phyloP scores from a whole-genome alignment of 1,284 basidiomycete species.

The Tilletia indica region DNA sequence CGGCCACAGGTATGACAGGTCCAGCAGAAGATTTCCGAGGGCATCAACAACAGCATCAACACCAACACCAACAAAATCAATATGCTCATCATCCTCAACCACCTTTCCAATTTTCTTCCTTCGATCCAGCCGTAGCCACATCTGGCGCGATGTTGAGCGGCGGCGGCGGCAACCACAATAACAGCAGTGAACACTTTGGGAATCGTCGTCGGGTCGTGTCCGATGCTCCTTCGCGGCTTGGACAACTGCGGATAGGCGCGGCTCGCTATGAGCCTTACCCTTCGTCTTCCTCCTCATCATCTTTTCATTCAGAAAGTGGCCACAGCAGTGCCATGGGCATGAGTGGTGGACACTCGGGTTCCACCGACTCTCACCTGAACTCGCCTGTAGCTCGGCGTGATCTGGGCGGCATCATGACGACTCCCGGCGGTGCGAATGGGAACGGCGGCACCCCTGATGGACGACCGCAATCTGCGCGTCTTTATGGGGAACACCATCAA shows the following conservation, averaged over 20 bases:
- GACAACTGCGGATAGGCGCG: not conserved
- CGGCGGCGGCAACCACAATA: not conserved
- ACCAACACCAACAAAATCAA: not conserved
- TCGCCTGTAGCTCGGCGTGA: not conserved
- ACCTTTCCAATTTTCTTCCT: not conserved
- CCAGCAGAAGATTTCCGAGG: conserved; percentile 10
- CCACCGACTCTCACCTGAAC: conserved; percentile 11
- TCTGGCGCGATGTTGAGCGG: not conserved
- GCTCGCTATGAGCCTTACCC: conserved; percentile 5
- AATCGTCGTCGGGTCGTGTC: conserved; percentile 10
- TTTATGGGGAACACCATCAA: not conserved
- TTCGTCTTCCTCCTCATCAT: not conserved
- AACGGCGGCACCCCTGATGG: not conserved
- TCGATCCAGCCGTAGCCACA: not conserved
- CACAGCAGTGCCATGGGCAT: not conserved
- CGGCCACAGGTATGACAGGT: conserved; percentile 7
- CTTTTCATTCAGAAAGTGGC: conserved; percentile 8
- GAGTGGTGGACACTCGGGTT: not conserved
- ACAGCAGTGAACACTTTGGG: not conserved
- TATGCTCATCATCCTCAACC: not conserved
- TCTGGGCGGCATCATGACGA: not conserved
- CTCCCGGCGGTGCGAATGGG: not conserved
- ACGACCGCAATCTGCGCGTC: conserved; percentile 1
- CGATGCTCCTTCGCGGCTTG: conserved; percentile 3
- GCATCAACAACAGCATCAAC: not conserved